phyloP scores from a whole-genome alignment of 768 basidiomycete species.

The Pluteus cervinus region DNA sequence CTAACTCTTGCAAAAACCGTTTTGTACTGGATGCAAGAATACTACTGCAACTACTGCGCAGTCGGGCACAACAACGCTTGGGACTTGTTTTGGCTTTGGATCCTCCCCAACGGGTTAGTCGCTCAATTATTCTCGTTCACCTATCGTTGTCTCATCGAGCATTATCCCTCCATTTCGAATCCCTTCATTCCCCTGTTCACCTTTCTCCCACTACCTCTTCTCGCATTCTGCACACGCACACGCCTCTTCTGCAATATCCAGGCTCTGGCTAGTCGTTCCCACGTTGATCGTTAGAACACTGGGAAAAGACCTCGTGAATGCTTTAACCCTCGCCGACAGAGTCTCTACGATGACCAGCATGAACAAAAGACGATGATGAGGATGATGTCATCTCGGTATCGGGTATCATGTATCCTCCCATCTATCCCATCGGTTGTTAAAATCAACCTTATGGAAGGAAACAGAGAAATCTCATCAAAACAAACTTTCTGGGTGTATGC shows the following conservation, averaged over 20 bases:
- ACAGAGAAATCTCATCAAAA: no score
- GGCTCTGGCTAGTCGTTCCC: slow-evolving; percentile 77
- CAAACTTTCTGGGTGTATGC: no score
- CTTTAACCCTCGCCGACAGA: slow-evolving; percentile 15
- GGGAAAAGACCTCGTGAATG: slow-evolving; percentile 50
- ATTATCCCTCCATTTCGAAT: neutral
- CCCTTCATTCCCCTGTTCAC: neutral
- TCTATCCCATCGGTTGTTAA: no score
- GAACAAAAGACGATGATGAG: slow-evolving; percentile 3
- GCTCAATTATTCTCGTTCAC: neutral
- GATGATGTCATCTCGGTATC: no score
- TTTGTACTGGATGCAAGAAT: slow-evolving; percentile 79
- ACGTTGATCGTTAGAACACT: slow-evolving; percentile 51
- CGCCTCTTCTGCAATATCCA: slow-evolving; percentile 17
- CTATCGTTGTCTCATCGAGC: neutral
- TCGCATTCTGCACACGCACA: no score
- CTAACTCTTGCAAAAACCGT: slow-evolving; percentile 85
- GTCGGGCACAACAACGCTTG: slow-evolving; percentile 64
- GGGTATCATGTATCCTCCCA: no score
- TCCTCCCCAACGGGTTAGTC: slow-evolving; percentile 74
- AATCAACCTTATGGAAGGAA: no score
- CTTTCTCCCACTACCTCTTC: neutral
- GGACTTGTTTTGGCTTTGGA: slow-evolving; percentile 55
- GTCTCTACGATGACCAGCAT: neutral
- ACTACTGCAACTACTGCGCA: slow-evolving; percentile 66